Evolutionary conservation across 257 asterid species (phyloP).

Genomic region (Osmanthus fragrans): DNA sequence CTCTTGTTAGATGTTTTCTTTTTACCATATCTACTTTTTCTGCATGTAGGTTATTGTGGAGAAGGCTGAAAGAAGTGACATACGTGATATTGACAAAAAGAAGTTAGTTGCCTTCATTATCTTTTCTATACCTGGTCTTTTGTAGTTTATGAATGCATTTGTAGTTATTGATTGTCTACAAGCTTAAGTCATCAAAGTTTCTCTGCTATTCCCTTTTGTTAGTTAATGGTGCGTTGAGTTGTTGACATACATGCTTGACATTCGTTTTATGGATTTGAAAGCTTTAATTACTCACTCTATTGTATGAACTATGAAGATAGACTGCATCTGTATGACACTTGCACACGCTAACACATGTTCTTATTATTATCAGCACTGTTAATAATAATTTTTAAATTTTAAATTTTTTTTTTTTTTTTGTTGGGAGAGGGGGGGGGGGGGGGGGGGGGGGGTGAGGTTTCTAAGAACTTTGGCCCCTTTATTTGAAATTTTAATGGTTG

Average conservation of each 20-base stretch:
- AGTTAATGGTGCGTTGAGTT: neutral
- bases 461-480: neutral
- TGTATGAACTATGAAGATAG: neutral
- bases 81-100: slow-evolving; percentile 93
- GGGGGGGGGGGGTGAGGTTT: neutral
- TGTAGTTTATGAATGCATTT: neutral
- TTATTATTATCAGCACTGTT: neutral
- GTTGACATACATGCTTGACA: neutral
- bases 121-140: neutral
- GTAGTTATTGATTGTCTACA: neutral
- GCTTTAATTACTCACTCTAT: neutral
- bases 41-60: slow-evolving; percentile 78
- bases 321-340: neutral
- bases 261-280: neutral
- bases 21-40: neutral
- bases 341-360: neutral
- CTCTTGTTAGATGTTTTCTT: neutral
- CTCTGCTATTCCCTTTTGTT: neutral
- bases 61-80: slow-evolving; percentile 91
- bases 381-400: neutral
- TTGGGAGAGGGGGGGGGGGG: neutral
- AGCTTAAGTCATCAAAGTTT: neutral
- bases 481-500: too few species aligned
- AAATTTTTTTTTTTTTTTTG: too few species aligned
- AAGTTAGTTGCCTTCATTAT: slow-evolving; percentile 50